These are phyloP conservation scores for Lippia alba DNA, from an alignment of 305 asterid species.

Conservation along the genomic window DNA sequence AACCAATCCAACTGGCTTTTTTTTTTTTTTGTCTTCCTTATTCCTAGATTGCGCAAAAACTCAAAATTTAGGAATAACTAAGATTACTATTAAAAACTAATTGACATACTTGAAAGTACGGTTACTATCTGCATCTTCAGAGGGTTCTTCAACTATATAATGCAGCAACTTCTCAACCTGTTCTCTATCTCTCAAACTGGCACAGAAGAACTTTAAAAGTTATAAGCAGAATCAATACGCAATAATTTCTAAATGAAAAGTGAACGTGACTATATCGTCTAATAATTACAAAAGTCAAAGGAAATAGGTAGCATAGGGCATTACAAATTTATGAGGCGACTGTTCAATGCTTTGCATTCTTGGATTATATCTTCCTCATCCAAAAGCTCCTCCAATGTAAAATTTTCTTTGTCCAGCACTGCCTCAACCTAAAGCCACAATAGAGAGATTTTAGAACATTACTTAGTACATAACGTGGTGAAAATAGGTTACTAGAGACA, in stretches of 20 bases:
- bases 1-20: constrained; percentile 19
- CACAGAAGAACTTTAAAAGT: constrained; percentile 32
- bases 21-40: constrained; percentile 6
- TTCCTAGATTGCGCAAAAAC: constrained; percentile 22
- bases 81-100: constrained; percentile 4
- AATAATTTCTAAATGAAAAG: constrained; percentile 14
- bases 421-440: constrained; percentile 77
- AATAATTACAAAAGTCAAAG: constrained; percentile 2
- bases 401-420: constrained; percentile 87
- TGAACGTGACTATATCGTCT: constrained; percentile 10
- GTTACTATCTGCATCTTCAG: constrained; percentile 86
- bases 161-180: constrained; percentile 89
- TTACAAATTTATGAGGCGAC: constrained; percentile 96
- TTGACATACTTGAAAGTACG: constrained; percentile 81
- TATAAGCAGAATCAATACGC: constrained; percentile 13
- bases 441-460: constrained; percentile 26
- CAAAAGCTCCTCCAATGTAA: constrained; percentile 92
- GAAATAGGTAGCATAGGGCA: constrained; percentile 23
- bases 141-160: constrained; percentile 83
- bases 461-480: constrained; percentile 17
- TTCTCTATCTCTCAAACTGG: constrained; percentile 89
- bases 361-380: constrained; percentile 99
- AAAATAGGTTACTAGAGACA: constrained; percentile 15
- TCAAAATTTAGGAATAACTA: constrained; percentile 1
- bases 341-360: constrained; percentile 98